Evolutionary conservation across 129 eudicot genomes (phyloP).

Genomic region (Oenanthe sinensis): DNA sequence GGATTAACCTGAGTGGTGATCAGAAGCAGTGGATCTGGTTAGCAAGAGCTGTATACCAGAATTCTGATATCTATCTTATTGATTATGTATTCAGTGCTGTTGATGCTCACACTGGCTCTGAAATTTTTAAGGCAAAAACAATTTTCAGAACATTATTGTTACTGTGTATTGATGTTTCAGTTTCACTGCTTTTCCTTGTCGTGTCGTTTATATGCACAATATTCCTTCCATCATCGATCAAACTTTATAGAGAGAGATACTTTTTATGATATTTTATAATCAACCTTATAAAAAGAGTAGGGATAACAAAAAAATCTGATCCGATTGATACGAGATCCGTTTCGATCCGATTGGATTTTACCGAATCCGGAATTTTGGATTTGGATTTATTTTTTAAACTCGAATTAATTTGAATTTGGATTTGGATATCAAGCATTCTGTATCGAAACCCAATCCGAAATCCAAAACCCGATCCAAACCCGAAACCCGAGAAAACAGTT

Average conservation of each 20-base stretch:
- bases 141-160: background rate
- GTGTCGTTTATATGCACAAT: background rate
- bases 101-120: constrained; percentile 94
- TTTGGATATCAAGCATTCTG: too few species aligned
- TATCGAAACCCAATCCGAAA: too few species aligned
- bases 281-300: too few species aligned
- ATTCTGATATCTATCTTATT: constrained; percentile 76
- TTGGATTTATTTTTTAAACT: too few species aligned
- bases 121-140: constrained; percentile 56
- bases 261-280: too few species aligned
- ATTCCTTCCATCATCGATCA: background rate
- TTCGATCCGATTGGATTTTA: too few species aligned
- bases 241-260: background rate
- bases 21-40: constrained; percentile 79
- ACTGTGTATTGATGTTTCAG: background rate
- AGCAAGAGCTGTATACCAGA: constrained; percentile 93
- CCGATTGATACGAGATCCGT: too few species aligned
- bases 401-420: too few species aligned
- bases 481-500: too few species aligned
- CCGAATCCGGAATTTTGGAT: too few species aligned
- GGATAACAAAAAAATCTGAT: too few species aligned
- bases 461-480: too few species aligned
- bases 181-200: background rate
- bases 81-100: constrained; percentile 89
- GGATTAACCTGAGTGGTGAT: constrained; percentile 60